phyloP scores from a whole-genome alignment of 1,284 basidiomycete species.

The Volvariella volvacea region DNA sequence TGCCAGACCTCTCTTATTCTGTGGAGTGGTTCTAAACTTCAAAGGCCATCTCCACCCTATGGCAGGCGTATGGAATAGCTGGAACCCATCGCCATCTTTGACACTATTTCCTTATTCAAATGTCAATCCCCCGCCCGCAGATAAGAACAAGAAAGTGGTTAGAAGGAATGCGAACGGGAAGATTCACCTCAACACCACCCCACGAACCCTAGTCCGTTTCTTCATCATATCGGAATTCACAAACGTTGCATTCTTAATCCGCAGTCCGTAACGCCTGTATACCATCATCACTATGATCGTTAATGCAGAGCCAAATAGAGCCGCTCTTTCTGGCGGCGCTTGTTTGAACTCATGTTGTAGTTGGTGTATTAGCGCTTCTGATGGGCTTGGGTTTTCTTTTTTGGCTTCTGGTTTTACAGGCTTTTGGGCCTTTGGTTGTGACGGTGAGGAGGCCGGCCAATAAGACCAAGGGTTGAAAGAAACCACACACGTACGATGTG shows the following conservation, averaged over 20 bases:
- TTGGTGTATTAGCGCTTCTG: not conserved
- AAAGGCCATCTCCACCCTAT: slow-evolving; percentile 69
- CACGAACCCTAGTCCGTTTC: slow-evolving; percentile 60
- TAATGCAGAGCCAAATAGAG: not conserved
- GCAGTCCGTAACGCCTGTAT: slow-evolving; percentile 50
- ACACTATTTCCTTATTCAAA: no score
- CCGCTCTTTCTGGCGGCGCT: not conserved
- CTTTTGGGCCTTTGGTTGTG: not conserved
- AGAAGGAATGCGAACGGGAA: not conserved
- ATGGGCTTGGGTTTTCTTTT: not conserved
- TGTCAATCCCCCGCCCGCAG: no score
- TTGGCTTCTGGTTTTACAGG: not conserved
- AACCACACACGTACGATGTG: no score
- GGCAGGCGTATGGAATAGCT: slow-evolving; percentile 79
- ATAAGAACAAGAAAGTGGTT: slow-evolving; percentile 1
- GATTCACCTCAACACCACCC: slow-evolving; percentile 65
- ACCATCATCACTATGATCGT: slow-evolving; percentile 21
- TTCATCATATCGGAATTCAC: slow-evolving; percentile 52
- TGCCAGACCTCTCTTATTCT: not conserved
- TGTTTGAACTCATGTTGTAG: no score
- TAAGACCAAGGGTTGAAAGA: no score
- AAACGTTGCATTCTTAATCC: slow-evolving; percentile 58
- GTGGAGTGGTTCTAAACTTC: slow-evolving; percentile 61
- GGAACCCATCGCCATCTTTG: slow-evolving; percentile 77
- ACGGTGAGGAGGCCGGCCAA: no score